Evolutionary conservation across 2,329 filamentous ascomycete species (phyloP).

Genomic region (Xylariales sp.): DNA sequence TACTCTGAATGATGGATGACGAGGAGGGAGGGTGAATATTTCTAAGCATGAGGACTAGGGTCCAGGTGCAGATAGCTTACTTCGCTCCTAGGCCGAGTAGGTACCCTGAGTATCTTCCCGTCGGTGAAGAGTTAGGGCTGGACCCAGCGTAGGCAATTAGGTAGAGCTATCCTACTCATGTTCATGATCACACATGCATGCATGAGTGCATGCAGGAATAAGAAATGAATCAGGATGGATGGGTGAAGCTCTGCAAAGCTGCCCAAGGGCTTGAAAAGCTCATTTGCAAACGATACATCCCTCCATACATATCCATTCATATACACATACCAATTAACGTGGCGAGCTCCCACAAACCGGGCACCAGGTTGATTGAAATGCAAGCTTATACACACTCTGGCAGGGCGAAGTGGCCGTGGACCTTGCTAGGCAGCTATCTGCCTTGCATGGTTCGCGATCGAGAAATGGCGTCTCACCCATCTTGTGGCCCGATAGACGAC

Average conservation of each 20-base stretch:
- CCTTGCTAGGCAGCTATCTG: conserved; percentile 22
- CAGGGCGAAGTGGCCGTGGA: conserved; percentile 22
- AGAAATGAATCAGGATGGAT: not conserved
- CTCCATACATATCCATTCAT: not conserved
- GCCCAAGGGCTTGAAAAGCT: conserved; percentile 9
- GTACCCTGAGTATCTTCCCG: not conserved
- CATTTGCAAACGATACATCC: conserved; percentile 1
- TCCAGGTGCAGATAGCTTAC: not conserved
- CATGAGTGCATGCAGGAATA: not conserved
- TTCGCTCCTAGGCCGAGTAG: conserved; percentile 5
- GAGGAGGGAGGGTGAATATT: not conserved
- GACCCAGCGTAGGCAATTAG: not conserved
- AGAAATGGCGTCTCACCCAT: not conserved
- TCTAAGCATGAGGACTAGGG: not conserved
- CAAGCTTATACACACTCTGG: conserved; percentile 5
- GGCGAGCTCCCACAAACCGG: not conserved
- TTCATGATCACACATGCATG: conserved; percentile 5
- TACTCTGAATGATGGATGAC: not conserved
- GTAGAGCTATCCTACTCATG: conserved; percentile 11
- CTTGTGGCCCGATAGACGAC: not conserved
- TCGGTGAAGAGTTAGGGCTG: conserved; percentile 11
- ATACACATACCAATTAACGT: not conserved
- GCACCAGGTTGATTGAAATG: not conserved
- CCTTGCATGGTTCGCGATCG: conserved; percentile 30
- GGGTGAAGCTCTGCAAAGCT: conserved; percentile 17